Percentiles rank a stretch among this genome's conserved stretches.
Conservation (phyloP, 495 filamentous ascomycete genomes). For the Aspergillus sclerotioniger region DNA sequence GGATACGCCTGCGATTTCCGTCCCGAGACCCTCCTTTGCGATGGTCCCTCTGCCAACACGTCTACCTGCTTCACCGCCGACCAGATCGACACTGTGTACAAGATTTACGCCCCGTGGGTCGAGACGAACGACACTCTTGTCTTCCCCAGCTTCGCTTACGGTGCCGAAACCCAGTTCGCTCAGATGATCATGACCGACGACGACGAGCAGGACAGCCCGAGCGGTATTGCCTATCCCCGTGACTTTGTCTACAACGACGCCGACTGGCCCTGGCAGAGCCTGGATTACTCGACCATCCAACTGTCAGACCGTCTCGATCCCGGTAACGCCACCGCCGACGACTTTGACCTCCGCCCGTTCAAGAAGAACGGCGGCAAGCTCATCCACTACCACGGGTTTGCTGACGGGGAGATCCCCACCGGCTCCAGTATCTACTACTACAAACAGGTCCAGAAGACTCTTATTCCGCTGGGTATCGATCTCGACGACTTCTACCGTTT, state of each 20-base stretch:
- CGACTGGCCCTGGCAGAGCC: slow-evolving; percentile 5
- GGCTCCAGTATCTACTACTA: slow-evolving; percentile 17
- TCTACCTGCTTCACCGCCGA: slow-evolving; percentile 44
- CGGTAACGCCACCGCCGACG: slow-evolving; percentile 39
- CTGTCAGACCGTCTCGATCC: slow-evolving; percentile 33
- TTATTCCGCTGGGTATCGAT: slow-evolving; percentile 15
- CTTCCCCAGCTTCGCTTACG: background rate
- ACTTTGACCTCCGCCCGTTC: slow-evolving; percentile 49
- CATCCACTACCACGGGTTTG: slow-evolving; percentile 51
- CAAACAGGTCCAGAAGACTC: slow-evolving; percentile 9
- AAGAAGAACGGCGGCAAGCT: slow-evolving; percentile 50
- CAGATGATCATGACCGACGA: slow-evolving; percentile 1
- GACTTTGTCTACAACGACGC: slow-evolving; percentile 11
- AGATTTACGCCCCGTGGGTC: slow-evolving; percentile 43
- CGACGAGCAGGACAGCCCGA: background rate
- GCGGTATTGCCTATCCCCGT: slow-evolving; percentile 12
- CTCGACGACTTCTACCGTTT: slow-evolving; percentile 26
- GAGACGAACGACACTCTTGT: slow-evolving; percentile 22
- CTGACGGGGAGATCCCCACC: slow-evolving; percentile 35
- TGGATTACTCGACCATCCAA: slow-evolving; percentile 15
- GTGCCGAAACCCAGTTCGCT: background rate
- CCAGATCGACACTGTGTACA: slow-evolving; percentile 47
- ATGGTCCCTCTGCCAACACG: slow-evolving; percentile 10
- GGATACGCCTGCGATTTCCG: slow-evolving; percentile 2
- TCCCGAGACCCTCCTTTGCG: slow-evolving; percentile 1